Evolutionary conservation across 108 stramenopile species (phyloP), one percentile per base, ranked within the genome.

Genomic region (Ochromonas danica): DNA sequence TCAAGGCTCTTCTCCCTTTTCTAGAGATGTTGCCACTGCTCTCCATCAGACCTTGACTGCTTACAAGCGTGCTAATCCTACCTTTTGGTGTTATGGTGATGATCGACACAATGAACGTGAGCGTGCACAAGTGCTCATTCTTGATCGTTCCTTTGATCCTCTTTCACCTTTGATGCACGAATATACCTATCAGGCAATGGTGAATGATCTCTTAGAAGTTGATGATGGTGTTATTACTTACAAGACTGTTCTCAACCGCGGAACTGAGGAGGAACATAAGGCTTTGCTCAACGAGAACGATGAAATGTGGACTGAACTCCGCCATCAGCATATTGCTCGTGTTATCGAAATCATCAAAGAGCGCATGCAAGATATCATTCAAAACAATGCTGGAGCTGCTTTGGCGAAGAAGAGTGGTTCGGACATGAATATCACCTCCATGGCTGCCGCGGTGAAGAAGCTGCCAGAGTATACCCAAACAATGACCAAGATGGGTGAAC

Each of bases 141-240:
- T 99, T 82, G 96, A 97, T 88, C 89, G 98, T 39, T 85, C 90
- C 31, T 90, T 85, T 65, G 98, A 99, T 81, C 93, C 92, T 70
- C 84, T 97, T 61, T 91, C 96, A 6, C 98, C 98, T 0, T 81
- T 99, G 38, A 92, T 99, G 86, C 98, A 99, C 87, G 96, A 97
- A 82, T 97, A 96, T 83, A 94, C 90, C 1, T 99, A 97, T 82
- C 95, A 99, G 87, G 90, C 95, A 17, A 92, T 98, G 92, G 95
- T 97, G 33, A 91, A 97, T 57, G 98, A 98, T 74, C 81, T 97
- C 78, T 89, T 98, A 25, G 71, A 45, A 1, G 83, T 96, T 33
- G 85, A 93, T 30, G 95, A 93, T 77, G 95, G 93, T 77, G 83
- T 87, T n/a, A 92, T 94, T 78, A 90, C 90, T 27, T 77, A 87